Evolutionary conservation across 805 yeast genomes (phyloP).

Genomic region (Wickerhamiella shivajii): DNA sequence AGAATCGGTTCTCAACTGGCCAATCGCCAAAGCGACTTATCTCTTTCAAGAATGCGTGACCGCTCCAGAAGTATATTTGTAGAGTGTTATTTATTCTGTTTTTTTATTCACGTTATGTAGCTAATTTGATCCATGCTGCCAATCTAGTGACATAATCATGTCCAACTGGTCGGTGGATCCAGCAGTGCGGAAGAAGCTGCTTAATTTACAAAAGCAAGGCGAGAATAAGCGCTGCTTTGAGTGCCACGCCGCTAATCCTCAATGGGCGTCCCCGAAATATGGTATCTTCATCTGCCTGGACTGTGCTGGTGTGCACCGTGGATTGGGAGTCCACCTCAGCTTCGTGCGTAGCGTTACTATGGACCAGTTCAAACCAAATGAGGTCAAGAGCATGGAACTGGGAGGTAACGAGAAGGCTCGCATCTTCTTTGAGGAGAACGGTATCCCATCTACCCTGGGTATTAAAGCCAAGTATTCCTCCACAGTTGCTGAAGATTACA

Average conservation of each 20-base stretch:
- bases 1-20: conserved; percentile 2
- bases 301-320: conserved; percentile 90
- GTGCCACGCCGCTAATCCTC: conserved; percentile 92
- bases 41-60: too few relatives aligned
- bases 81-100: too few relatives aligned
- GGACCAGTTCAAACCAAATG: conserved; percentile 97
- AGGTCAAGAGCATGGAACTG: conserved; percentile 73
- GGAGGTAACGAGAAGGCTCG: conserved; percentile 81
- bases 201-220: conserved; percentile 64
- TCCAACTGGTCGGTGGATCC: conserved; percentile 85
- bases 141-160: too few relatives aligned
- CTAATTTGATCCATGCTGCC: too few relatives aligned
- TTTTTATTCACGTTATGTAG: too few relatives aligned
- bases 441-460: conserved; percentile 48
- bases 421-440: conserved; percentile 54
- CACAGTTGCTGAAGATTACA: conserved; percentile 88
- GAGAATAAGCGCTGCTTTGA: conserved; percentile 84
- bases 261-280: conserved; percentile 98
- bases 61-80: too few relatives aligned
- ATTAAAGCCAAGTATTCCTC: conserved; percentile 72
- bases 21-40: conserved; percentile 4
- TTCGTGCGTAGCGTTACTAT: conserved; percentile 93
- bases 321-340: conserved; percentile 91
- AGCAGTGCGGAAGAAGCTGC: conserved; percentile 55
- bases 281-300: conserved; percentile 95